Base-by-base conservation (phyloP, 2,329 filamentous ascomycete species). In the Metarhizium brunneum region DNA sequence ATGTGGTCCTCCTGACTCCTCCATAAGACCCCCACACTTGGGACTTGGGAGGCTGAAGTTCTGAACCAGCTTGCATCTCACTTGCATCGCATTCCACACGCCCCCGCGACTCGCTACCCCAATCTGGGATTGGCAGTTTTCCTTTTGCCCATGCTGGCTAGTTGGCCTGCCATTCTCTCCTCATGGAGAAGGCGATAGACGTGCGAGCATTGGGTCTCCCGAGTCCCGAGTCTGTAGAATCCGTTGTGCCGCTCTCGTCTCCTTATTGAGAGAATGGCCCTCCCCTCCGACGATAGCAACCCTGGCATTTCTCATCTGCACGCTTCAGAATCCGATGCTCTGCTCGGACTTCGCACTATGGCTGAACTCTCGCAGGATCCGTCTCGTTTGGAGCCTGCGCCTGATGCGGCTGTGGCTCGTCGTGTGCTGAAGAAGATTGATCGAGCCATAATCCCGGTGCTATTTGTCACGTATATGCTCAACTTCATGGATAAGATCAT, bases 401-500 rank as follows among this genome's bases (percentile, higher is more conserved):
- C 45, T 6, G 60, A 59, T 32, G 58, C 52, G n/a, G 61, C 55
- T 16, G 58, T 66, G 60, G 66, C 65, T 7, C 71, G 71, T 54
- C 68, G 68, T 20, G 72, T 82, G 3, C 56, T 83, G 53, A 71
- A 73, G 40, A 82, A 82, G 65, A 82, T 84, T 59, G 82, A 84
- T 62, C 69, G 67, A 58, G 69, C 69, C 14, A 67, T 84, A 13
- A 75, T 84, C 4, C 79, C 81, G 0, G 65, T 84, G 18, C 68
- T 84, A 14, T 83, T 83, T 59, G 60, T 77, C 47, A 81, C 77
- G 0, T 84, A 83, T 63, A 77, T 77, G 68, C 65, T 84, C 59
- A 80, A 81, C 60, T 83, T 83, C 58, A 80, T 84, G 72, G 81
- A 84, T 65, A 84, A 84, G 64, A 75, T 75, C 1, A 80, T 79